Evolutionary conservation across 2,329 filamentous ascomycete genomes (phyloP).

Genomic region (Colletotrichum australisinense): DNA sequence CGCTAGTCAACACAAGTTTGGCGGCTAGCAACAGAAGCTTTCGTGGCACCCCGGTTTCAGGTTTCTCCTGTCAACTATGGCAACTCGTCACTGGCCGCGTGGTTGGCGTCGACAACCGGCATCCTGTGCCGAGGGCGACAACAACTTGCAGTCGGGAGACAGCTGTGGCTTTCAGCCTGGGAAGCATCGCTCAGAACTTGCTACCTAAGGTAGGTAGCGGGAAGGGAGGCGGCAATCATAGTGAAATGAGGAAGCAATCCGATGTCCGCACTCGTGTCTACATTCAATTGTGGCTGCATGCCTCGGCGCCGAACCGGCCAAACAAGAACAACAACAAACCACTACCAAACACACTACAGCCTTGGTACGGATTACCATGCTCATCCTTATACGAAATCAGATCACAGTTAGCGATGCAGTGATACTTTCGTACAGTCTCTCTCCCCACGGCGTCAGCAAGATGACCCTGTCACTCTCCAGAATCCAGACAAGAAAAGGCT

Average conservation of each 20-base stretch:
- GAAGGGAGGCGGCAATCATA: not conserved
- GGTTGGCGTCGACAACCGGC: slow-evolving; percentile 1
- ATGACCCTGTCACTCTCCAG: slow-evolving; percentile 14
- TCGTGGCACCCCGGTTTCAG: slow-evolving; percentile 20
- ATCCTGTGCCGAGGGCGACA: not conserved
- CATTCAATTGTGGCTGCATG: slow-evolving; percentile 8
- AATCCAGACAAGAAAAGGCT: slow-evolving; percentile 2
- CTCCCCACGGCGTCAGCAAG: not conserved
- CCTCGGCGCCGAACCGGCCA: slow-evolving; percentile 29
- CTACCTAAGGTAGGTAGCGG: too few species aligned
- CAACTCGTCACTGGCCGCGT: slow-evolving; percentile 29
- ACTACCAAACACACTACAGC: not conserved
- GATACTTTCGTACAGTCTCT: not conserved
- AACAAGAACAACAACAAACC: not conserved
- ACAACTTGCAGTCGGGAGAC: not conserved
- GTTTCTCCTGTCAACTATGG: slow-evolving; percentile 10
- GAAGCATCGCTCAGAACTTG: not conserved
- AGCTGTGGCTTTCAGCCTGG: not conserved
- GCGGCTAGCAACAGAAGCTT: slow-evolving; percentile 17
- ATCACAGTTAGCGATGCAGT: too few species aligned
- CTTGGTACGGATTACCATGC: not conserved
- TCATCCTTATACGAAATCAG: too few species aligned
- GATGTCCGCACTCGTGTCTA: not conserved
- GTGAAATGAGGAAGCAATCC: not conserved
- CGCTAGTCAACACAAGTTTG: slow-evolving; percentile 4